Evolutionary conservation across 306 rosid species (phyloP).

Genomic region (Glycine latifolia): DNA sequence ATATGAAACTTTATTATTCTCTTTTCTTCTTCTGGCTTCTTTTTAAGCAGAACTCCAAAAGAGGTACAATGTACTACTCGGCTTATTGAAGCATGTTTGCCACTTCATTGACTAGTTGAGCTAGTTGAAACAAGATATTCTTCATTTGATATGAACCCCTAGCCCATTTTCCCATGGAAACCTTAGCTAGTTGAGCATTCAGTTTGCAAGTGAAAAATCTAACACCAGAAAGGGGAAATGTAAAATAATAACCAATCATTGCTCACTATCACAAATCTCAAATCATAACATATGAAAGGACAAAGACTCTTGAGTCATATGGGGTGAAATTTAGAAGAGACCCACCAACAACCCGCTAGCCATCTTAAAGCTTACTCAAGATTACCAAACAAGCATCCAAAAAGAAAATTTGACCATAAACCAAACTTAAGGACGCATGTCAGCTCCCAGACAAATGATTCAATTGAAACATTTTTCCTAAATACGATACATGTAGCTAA

Average conservation of each 20-base stretch:
- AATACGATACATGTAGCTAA: constrained; percentile 19
- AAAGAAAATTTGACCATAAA: constrained; percentile 24
- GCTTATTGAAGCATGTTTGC: constrained; percentile 3
- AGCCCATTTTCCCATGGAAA: constrained; percentile 12
- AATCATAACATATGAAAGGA: constrained; percentile 21
- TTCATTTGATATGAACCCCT: neutral
- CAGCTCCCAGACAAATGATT: constrained; percentile 52
- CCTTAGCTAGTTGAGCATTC: neutral
- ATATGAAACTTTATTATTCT: too few species aligned
- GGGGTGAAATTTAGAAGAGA: constrained; percentile 53
- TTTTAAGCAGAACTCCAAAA: too few species aligned
- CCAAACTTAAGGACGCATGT: constrained; percentile 48
- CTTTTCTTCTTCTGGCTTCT: too few species aligned
- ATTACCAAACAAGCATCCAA: constrained; percentile 53
- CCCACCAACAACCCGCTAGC: constrained; percentile 54
- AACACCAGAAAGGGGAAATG: neutral
- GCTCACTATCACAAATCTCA: constrained; percentile 32
- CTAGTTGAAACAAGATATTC: neutral
- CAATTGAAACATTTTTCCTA: constrained; percentile 32
- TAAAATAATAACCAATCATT: constrained; percentile 33
- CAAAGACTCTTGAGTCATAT: constrained; percentile 26
- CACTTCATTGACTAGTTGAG: neutral
- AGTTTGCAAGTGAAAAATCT: constrained; percentile 24
- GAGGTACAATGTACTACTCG: neutral
- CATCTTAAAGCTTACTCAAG: constrained; percentile 68